phyloP scores from a whole-genome alignment of 805 yeast species.

The Saturnispora serradocipensis region DNA sequence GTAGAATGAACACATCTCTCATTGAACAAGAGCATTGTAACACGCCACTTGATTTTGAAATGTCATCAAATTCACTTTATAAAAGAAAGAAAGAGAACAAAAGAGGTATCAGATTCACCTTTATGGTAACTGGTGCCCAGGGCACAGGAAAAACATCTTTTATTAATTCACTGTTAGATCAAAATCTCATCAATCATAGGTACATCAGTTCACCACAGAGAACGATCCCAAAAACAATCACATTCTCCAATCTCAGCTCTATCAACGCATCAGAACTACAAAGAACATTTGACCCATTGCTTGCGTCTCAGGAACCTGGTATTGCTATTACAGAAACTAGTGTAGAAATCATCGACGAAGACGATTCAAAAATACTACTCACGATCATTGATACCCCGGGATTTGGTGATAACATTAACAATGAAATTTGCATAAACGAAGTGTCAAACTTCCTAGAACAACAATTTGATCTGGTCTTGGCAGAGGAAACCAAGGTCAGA shows the following conservation, averaged over 20 bases:
- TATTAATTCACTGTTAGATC: slow-evolving; percentile 56
- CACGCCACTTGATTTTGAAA: neutral
- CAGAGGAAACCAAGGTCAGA: slow-evolving; percentile 78
- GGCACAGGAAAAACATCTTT: slow-evolving; percentile 78
- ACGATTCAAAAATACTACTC: slow-evolving; percentile 43
- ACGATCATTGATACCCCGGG: slow-evolving; percentile 55
- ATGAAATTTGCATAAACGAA: slow-evolving; percentile 56
- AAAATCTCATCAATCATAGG: slow-evolving; percentile 51
- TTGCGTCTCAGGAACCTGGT: slow-evolving; percentile 63
- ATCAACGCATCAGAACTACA: slow-evolving; percentile 48
- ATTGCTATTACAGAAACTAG: slow-evolving; percentile 62
- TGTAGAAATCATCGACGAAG: slow-evolving; percentile 54
- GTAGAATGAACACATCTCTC: neutral
- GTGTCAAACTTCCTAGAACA: slow-evolving; percentile 60
- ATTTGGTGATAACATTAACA: slow-evolving; percentile 51
- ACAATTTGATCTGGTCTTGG: slow-evolving; percentile 69
- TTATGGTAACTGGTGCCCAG: slow-evolving; percentile 63
- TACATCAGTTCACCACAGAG: slow-evolving; percentile 34
- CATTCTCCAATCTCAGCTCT: slow-evolving; percentile 53
- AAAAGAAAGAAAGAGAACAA: slow-evolving; percentile 58
- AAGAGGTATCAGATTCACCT: slow-evolving; percentile 65
- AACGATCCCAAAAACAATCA: slow-evolving; percentile 37
- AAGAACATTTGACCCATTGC: slow-evolving; percentile 50
- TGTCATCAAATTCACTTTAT: slow-evolving; percentile 10
- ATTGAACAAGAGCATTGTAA: neutral